Base-by-base conservation (phyloP, 306 rosid genomes). In the Comarum palustre region DNA sequence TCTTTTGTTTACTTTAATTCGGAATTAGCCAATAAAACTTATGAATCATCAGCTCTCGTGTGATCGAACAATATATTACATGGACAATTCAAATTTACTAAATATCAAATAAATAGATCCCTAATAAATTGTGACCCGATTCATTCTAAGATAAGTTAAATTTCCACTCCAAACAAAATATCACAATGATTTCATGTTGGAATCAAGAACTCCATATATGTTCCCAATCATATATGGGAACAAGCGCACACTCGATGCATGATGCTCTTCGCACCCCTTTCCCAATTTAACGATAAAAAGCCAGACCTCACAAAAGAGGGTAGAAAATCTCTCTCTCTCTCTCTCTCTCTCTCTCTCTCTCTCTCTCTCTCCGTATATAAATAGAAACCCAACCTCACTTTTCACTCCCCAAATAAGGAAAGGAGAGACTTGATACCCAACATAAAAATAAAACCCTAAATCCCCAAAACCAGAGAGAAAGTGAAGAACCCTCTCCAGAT, bases 401-500 rank as follows among this genome's bases (percentile, higher is more conserved):
- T 7, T 0, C 13, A 32, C 24, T 20, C 64, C 66, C 66, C 39
- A 32, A 61, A 61, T 61, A 32, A 16, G 24, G 24, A 7, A 32
- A 15, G 3, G 4, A 59, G 41, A 29, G 39, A 57, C 8, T 4
- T 2, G 2, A 13, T 0, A 17, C 29, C 31, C 31, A 17, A 29
- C 52, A 65, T 22, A 24, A 50, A 24, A 46, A 36, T 3, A 42
- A 17, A 22, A 54, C 39, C 54, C 54, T 29, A 25, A 42, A 29
- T 41, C 69, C 45, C n/a, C 25, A 46, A 41, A 50, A n/a, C 38
- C 52, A 74, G 15, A 58, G 68, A 55, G 59, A 31, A n/a, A 74
- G 60, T 42, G 29, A 62, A 62, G 31, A 63, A 29, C 13, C 13
- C 36, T 72, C 72, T 57, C 77, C 54, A 12, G 52, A 46, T 39